A percentile compares a stretch with the other conserved stretches of the same genome.
Evolutionary conservation across 2,329 filamentous ascomycete species (phyloP).

Genomic region (Xylariaceae sp.): DNA sequence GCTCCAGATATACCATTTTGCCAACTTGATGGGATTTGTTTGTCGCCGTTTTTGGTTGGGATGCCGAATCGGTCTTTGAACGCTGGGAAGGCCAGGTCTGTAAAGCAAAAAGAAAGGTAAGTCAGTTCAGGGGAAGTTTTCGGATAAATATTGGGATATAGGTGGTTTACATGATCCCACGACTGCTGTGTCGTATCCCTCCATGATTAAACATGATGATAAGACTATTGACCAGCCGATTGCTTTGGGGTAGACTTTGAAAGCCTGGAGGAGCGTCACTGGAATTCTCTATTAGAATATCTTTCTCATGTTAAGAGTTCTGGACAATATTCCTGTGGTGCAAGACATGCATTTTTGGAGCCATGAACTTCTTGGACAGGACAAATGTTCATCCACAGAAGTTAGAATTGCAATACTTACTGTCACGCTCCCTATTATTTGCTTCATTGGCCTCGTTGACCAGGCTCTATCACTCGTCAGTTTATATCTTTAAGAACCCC

Average conservation of each 20-base stretch:
- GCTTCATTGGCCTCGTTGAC: constrained; percentile 38
- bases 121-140: too few relatives aligned
- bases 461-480: constrained; percentile 20
- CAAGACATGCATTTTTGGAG: too few relatives aligned
- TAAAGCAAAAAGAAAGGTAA: not conserved
- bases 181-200: constrained; percentile 30
- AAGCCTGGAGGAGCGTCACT: constrained; percentile 36
- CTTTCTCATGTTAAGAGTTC: not conserved
- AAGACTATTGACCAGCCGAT: constrained; percentile 42
- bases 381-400: not conserved
- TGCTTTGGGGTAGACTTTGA: constrained; percentile 44
- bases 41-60: constrained; percentile 31
- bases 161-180: constrained; percentile 29
- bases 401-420: constrained; percentile 8
- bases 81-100: constrained; percentile 39
- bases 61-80: constrained; percentile 35
- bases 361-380: too few relatives aligned
- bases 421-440: constrained; percentile 38
- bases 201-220: constrained; percentile 41
- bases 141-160: not conserved
- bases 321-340: too few relatives aligned
- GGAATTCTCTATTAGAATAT: not conserved
- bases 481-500: not conserved
- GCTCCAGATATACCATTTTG: constrained; percentile 47
- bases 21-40: constrained; percentile 44